A percentile compares a stretch with the other conserved stretches of the same genome.
Evolutionary conservation across 441 rosid genomes (phyloP).

Genomic region (Gossypium aridum): DNA sequence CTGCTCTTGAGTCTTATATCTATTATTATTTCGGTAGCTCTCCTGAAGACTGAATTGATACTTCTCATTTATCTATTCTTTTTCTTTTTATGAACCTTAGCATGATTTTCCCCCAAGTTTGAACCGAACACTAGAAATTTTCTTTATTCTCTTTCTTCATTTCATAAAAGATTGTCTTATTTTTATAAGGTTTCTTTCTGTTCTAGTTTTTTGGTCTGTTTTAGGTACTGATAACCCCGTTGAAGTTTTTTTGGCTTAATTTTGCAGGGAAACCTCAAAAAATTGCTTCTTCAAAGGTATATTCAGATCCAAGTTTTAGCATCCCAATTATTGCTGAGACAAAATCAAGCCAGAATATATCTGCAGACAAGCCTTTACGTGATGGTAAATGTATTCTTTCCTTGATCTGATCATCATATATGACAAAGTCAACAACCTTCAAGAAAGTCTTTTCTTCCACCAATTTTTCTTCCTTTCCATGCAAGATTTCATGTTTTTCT

Average conservation of each 20-base stretch:
- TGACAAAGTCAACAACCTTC: background rate
- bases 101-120: background rate
- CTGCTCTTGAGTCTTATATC: background rate
- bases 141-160: background rate
- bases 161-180: background rate
- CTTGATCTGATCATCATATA: slow-evolving; percentile 1
- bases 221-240: background rate
- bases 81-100: background rate
- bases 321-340: slow-evolving; percentile 16
- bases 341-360: slow-evolving; percentile 18
- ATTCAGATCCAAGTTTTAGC: slow-evolving; percentile 21
- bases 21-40: background rate
- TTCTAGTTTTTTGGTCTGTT: background rate
- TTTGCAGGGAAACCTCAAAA: slow-evolving; percentile 22
- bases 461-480: background rate
- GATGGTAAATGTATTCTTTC: slow-evolving; percentile 38
- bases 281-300: background rate
- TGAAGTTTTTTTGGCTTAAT: background rate
- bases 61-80: background rate
- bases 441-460: background rate
- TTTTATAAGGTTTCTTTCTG: background rate
- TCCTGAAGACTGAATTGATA: background rate
- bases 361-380: slow-evolving; percentile 41
- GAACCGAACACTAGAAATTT: background rate
- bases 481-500: background rate